Evolutionary conservation across 176 grass and related monocot genomes (phyloP).

Genomic region (Aegilops umbellulata): DNA sequence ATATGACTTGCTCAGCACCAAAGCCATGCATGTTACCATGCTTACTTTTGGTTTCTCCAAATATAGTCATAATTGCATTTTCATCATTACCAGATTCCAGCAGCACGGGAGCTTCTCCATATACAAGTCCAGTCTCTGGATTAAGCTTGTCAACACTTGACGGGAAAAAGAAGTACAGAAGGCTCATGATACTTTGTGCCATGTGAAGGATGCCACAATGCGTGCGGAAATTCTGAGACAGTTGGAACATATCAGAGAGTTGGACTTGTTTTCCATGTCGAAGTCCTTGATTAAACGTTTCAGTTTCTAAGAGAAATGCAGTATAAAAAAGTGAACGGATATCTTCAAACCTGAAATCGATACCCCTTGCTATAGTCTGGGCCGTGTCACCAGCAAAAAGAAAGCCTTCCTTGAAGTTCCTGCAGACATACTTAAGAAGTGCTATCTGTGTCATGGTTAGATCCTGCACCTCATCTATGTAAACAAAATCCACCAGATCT

Average conservation of each 20-base stretch:
- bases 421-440: constrained; percentile 73
- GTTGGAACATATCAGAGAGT: constrained; percentile 65
- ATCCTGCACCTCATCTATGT: constrained; percentile 96
- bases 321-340: constrained; percentile 76
- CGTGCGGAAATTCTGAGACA: constrained; percentile 80
- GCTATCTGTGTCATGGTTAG: constrained; percentile 75
- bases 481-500: constrained; percentile 65
- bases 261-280: constrained; percentile 35
- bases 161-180: constrained; percentile 78
- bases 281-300: background rate
- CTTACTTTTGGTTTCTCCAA: constrained; percentile 46
- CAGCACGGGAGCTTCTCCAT: constrained; percentile 78
- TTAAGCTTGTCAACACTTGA: constrained; percentile 66
- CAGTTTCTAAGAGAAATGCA: constrained; percentile 48
- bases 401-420: constrained; percentile 74
- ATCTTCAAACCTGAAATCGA: constrained; percentile 96
- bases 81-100: constrained; percentile 67
- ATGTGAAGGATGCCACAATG: constrained; percentile 69
- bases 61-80: constrained; percentile 84
- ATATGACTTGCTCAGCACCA: constrained; percentile 86
- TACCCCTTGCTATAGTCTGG: constrained; percentile 80
- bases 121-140: constrained; percentile 73
- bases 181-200: constrained; percentile 75
- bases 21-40: constrained; percentile 41
- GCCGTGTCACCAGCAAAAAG: constrained; percentile 89